Evolutionary conservation across 345 rosid species (phyloP).

Genomic region (Noccaea caerulescens): DNA sequence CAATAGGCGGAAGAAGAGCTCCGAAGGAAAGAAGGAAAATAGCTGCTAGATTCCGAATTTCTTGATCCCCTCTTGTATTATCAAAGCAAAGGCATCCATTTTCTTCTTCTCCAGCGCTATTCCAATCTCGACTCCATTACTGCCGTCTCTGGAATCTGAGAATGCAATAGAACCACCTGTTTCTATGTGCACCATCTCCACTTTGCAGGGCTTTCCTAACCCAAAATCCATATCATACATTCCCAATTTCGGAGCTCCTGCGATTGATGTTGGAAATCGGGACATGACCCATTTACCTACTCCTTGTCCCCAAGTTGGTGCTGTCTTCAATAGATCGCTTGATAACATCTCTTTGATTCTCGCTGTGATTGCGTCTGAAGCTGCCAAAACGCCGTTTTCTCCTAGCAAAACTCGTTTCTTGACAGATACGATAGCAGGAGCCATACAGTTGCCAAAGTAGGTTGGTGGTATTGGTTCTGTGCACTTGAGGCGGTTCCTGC

Average conservation of each 20-base stretch:
- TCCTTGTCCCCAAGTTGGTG: conserved; percentile 30
- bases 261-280: conserved; percentile 17
- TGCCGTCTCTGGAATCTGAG: conserved; percentile 33
- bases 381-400: conserved; percentile 35
- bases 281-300: conserved; percentile 37
- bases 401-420: conserved; percentile 45
- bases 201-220: conserved; percentile 27
- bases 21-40: background rate
- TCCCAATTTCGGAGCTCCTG: conserved; percentile 48
- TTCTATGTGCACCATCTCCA: conserved; percentile 40
- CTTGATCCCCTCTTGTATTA: background rate
- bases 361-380: conserved; percentile 39
- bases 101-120: conserved; percentile 22
- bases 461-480: conserved; percentile 41
- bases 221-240: conserved; percentile 37
- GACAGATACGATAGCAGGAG: conserved; percentile 30
- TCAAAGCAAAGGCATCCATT: conserved; percentile 15
- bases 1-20: too few relatives aligned
- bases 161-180: conserved; percentile 35
- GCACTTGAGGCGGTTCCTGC: conserved; percentile 40
- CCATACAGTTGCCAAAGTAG: conserved; percentile 58
- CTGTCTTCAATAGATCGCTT: conserved; percentile 30
- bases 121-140: conserved; percentile 36
- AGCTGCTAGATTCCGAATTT: background rate
- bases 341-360: conserved; percentile 37